Conservation (phyloP, 371 early-diverging fungal genomes). For the Zancudomyces culisetae region DNA sequence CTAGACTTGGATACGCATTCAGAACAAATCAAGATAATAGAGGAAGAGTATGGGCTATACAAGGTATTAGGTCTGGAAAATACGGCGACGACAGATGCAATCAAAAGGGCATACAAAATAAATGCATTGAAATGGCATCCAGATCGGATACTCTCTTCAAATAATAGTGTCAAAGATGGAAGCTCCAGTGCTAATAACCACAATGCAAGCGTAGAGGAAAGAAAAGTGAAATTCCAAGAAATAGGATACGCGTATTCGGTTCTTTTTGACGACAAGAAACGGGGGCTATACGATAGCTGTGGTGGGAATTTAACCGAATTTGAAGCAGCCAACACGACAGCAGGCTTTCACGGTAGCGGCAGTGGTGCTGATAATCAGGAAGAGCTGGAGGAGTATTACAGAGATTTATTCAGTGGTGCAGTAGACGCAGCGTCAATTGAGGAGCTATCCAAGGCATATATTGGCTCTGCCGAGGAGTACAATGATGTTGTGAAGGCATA, state of each 20-base stretch:
- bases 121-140: conserved; percentile 62
- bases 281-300: conserved; percentile 60
- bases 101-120: conserved; percentile 47
- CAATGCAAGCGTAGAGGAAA: conserved; percentile 44
- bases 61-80: conserved; percentile 34
- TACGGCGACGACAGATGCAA: conserved; percentile 36
- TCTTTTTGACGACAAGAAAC: conserved; percentile 52
- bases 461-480: conserved; percentile 62
- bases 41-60: conserved; percentile 20
- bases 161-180: conserved; percentile 3
- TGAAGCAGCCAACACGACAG: no score
- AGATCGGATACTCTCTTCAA: conserved; percentile 32
- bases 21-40: not conserved
- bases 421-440: conserved; percentile 59
- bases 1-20: no score
- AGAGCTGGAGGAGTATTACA: conserved; percentile 68
- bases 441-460: conserved; percentile 29
- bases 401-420: conserved; percentile 55
- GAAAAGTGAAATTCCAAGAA: conserved; percentile 58
- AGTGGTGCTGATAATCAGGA: conserved; percentile 29
- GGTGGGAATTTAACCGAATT: conserved; percentile 34
- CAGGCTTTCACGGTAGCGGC: conserved; percentile 25
- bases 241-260: conserved; percentile 69
- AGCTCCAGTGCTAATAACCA: conserved; percentile 9
- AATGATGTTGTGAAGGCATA: conserved; percentile 55